Evolutionary conservation across 2,329 filamentous ascomycete species (phyloP).

Genomic region (Verticillium nubilum): DNA sequence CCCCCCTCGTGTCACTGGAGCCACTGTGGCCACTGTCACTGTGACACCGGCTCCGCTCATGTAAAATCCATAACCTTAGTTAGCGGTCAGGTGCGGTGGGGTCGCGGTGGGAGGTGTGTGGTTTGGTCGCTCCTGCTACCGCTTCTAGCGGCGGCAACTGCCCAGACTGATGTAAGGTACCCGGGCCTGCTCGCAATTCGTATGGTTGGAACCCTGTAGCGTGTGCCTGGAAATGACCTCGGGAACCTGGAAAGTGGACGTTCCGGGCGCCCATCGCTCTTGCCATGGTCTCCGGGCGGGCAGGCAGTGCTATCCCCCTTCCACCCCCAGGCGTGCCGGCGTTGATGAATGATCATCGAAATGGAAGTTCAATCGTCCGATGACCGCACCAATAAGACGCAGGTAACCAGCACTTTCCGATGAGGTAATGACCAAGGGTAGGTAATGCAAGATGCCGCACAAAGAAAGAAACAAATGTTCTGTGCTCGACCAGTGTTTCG

Average conservation of each 20-base stretch:
- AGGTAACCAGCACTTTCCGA: background rate
- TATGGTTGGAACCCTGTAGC: background rate
- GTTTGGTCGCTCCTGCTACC: background rate
- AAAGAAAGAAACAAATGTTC: background rate
- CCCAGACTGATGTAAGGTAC: background rate
- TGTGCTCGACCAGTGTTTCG: background rate
- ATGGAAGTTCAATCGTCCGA: background rate
- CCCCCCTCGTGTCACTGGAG: background rate
- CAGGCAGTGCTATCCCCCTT: background rate
- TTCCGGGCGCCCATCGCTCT: background rate
- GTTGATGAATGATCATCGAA: background rate
- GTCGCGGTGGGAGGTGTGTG: background rate
- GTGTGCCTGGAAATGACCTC: background rate
- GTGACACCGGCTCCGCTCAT: background rate
- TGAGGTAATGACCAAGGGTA: background rate
- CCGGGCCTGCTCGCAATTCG: background rate
- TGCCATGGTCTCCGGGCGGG: background rate
- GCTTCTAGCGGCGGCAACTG: background rate
- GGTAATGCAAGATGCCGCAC: background rate
- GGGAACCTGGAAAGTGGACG: background rate
- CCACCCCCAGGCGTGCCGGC: too few species aligned
- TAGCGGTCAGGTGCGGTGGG: background rate
- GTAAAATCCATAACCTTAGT: background rate
- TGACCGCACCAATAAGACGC: background rate
- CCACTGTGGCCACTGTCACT: background rate